Conservation (phyloP, 768 basidiomycete species). For the Phaffia australis region DNA sequence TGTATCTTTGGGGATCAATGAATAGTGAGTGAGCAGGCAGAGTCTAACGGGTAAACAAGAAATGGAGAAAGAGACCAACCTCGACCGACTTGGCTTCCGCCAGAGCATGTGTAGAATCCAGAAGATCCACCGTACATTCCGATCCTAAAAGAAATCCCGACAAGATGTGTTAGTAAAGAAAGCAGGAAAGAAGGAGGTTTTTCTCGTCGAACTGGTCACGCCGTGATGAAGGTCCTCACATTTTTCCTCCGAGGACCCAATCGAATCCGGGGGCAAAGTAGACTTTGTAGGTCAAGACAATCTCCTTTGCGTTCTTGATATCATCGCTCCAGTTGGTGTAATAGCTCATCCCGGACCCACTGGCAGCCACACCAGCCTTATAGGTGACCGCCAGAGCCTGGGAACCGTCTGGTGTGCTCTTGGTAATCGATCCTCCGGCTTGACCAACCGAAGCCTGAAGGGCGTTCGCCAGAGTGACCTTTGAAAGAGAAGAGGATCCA, state of each 20-base stretch:
- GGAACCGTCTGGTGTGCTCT: conserved; percentile 11
- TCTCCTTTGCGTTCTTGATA: conserved; percentile 10
- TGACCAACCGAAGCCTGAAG: conserved; percentile 10
- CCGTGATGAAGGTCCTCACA: conserved; percentile 32
- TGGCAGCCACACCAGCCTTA: background rate
- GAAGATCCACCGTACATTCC: conserved; percentile 50
- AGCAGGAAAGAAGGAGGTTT: no score
- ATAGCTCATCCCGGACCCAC: background rate
- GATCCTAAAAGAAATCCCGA: conserved; percentile 37
- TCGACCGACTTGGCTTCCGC: conserved; percentile 14
- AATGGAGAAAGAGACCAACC: conserved; percentile 18
- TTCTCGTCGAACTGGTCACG: no score
- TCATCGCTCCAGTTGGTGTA: no score
- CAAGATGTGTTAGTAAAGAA: no score
- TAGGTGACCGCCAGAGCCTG: conserved; percentile 12
- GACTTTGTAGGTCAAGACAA: conserved; percentile 13
- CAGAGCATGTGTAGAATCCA: conserved; percentile 27
- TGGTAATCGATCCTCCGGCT: background rate
- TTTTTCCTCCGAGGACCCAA: conserved; percentile 71
- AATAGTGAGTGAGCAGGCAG: background rate
- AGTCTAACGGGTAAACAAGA: background rate
- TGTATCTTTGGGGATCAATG: no score
- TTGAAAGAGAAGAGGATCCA: background rate
- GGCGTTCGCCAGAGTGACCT: conserved; percentile 9
- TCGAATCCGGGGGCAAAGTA: conserved; percentile 50